phyloP scores from a whole-genome alignment of 306 rosid genomes.

The Lathyrus aphaca region DNA sequence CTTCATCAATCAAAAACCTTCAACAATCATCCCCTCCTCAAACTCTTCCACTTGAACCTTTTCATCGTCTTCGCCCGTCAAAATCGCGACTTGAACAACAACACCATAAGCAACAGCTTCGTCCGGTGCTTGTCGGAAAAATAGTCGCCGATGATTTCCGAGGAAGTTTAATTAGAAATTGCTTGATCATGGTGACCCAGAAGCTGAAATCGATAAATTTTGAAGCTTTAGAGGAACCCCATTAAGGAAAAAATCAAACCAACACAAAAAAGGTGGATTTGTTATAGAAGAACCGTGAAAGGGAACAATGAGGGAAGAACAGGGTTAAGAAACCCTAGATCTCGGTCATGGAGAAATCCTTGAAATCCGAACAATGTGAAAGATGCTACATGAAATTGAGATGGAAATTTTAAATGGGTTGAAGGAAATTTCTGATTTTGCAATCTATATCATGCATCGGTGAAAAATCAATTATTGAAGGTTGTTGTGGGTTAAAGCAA shows the following conservation, averaged over 20 bases:
- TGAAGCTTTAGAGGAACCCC: constrained; percentile 53
- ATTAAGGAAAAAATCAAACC: constrained; percentile 37
- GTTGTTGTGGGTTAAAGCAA: constrained; percentile 30
- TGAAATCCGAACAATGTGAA: constrained; percentile 20
- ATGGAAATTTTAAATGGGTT: constrained; percentile 28
- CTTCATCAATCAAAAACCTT: no score
- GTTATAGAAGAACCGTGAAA: constrained; percentile 19
- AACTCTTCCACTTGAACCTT: no score
- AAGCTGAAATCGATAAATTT: constrained; percentile 25
- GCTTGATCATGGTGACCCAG: constrained; percentile 79
- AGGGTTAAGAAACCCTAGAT: constrained; percentile 61
- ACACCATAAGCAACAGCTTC: no score
- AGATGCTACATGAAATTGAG: constrained; percentile 41
- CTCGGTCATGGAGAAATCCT: constrained; percentile 44
- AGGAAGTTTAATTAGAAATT: constrained; percentile 81
- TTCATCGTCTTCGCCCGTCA: no score
- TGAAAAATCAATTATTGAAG: constrained; percentile 50
- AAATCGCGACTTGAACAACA: no score
- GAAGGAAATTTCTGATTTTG: constrained; percentile 42
- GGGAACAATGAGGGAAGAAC: constrained; percentile 30
- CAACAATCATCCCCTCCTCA: no score
- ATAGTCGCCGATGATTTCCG: constrained; percentile 69
- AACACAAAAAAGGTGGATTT: constrained; percentile 29
- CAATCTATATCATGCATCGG: no score
- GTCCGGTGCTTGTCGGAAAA: no score